A percentile compares a stretch with the other conserved stretches of the same genome.
Conservation (phyloP, 1,284 basidiomycete species). For the Lentinus polychrous region DNA sequence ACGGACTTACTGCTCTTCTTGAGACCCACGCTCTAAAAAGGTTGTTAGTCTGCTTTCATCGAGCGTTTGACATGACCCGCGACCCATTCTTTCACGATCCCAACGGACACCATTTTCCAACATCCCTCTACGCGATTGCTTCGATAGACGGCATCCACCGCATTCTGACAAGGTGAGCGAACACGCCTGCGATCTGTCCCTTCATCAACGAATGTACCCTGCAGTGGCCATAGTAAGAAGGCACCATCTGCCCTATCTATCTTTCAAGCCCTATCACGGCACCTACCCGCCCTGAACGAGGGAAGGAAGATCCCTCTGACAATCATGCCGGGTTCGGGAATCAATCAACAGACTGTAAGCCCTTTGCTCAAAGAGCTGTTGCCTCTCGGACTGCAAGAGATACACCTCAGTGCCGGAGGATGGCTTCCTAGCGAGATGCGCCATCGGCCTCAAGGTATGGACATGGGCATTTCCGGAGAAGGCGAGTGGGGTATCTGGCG, state of each 20-base stretch:
- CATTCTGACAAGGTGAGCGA: conserved; percentile 63
- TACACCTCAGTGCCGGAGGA: conserved; percentile 65
- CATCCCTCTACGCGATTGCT: conserved; percentile 45
- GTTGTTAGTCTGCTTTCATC: conserved; percentile 68
- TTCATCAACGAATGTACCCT: neutral
- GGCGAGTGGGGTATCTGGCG: conserved; percentile 64
- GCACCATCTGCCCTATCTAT: conserved; percentile 37
- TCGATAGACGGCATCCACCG: conserved; percentile 59
- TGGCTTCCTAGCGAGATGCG: conserved; percentile 51
- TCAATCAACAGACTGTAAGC: conserved; percentile 48
- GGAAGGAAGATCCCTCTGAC: conserved; percentile 15
- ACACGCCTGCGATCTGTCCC: neutral
- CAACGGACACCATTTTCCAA: conserved; percentile 19
- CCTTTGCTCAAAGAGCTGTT: conserved; percentile 42
- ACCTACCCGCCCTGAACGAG: conserved; percentile 9
- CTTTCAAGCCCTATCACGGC: conserved; percentile 32
- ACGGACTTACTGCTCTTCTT: neutral
- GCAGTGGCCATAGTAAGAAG: conserved; percentile 46
- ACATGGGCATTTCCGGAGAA: conserved; percentile 52
- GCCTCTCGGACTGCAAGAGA: conserved; percentile 50
- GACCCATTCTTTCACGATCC: conserved; percentile 28
- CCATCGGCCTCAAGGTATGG: conserved; percentile 51
- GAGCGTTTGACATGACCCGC: conserved; percentile 73
- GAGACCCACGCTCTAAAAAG: neutral
- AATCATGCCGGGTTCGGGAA: conserved; percentile 70